A percentile compares a stretch with the other conserved stretches of the same genome.
phyloP scores from a whole-genome alignment of 192 early-diverging fungal genomes.

The Coemansia sp. region DNA sequence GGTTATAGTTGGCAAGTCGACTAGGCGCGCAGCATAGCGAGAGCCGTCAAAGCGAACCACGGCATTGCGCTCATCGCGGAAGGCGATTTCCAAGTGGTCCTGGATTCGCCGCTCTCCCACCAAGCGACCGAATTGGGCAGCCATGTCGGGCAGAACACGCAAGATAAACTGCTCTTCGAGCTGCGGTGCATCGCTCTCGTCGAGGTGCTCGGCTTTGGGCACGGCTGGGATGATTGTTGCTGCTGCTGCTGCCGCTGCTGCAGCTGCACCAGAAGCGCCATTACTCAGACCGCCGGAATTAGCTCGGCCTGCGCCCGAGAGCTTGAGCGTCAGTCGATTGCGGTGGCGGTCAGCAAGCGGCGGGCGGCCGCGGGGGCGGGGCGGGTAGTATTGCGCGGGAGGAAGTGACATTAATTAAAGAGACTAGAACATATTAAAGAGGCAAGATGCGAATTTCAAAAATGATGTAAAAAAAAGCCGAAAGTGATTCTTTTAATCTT shows the following conservation, averaged over 20 bases:
- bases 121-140: constrained; percentile 18
- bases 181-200: constrained; percentile 23
- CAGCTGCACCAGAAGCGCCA: background rate
- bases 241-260: no score
- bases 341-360: constrained; percentile 44
- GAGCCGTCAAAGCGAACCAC: constrained; percentile 18
- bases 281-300: background rate
- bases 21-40: constrained; percentile 20
- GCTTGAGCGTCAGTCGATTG: constrained; percentile 44
- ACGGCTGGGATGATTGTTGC: background rate
- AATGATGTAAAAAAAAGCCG: no score
- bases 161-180: constrained; percentile 46
- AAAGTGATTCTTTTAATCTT: background rate
- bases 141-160: constrained; percentile 38
- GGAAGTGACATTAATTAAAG: background rate
- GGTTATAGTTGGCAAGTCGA: constrained; percentile 45
- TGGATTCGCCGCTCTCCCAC: constrained; percentile 37
- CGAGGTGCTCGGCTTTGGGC: constrained; percentile 2
- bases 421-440: no score
- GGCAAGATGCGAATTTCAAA: no score
- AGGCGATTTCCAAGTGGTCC: constrained; percentile 34
- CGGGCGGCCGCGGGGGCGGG: constrained; percentile 44
- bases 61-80: constrained; percentile 42
- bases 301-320: constrained; percentile 15
- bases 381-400: constrained; percentile 11